Percentiles rank a stretch among this genome's conserved stretches.
phyloP scores from a whole-genome alignment of 768 basidiomycete genomes.

The Auricularia auricula-judae region DNA sequence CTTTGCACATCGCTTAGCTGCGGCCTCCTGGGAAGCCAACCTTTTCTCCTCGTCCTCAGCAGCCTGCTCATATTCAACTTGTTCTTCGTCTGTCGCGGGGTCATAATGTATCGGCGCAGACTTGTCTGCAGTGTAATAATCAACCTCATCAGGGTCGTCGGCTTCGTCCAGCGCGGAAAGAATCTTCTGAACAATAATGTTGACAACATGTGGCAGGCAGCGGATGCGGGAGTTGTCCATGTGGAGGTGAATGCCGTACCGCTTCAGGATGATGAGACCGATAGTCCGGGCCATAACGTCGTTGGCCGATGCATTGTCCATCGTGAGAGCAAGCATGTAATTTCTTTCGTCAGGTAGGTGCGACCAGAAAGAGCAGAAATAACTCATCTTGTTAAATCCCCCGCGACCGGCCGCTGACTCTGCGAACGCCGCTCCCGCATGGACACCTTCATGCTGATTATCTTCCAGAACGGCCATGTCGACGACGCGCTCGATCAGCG shows the following conservation, averaged over 20 bases:
- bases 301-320: slow-evolving; percentile 25
- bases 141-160: slow-evolving; percentile 14
- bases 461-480: slow-evolving; percentile 11
- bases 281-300: slow-evolving; percentile 21
- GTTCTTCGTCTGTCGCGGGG: slow-evolving; percentile 15
- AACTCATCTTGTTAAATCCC: slow-evolving; percentile 25
- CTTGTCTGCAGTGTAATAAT: slow-evolving; percentile 20
- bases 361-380: neutral
- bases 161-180: slow-evolving; percentile 17
- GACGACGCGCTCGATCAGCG: slow-evolving; percentile 9
- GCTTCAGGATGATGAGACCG: slow-evolving; percentile 10
- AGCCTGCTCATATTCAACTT: slow-evolving; percentile 11
- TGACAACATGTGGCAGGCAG: slow-evolving; percentile 25
- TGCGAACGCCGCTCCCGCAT: slow-evolving; percentile 21
- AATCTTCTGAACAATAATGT: slow-evolving; percentile 26
- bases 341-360: slow-evolving; percentile 1
- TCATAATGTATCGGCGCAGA: slow-evolving; percentile 21
- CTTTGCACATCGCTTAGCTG: neutral
- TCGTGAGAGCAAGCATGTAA: slow-evolving; percentile 16
- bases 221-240: slow-evolving; percentile 22
- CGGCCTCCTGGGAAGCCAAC: neutral
- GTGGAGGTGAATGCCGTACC: slow-evolving; percentile 12
- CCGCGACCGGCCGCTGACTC: slow-evolving; percentile 15
- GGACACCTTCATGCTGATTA: slow-evolving; percentile 17
- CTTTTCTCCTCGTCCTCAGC: slow-evolving; percentile 12